Evolutionary conservation across 1,284 basidiomycete genomes (phyloP), one percentile per base, ranked within the genome.

Genomic region (Apiotrichum gracile): DNA sequence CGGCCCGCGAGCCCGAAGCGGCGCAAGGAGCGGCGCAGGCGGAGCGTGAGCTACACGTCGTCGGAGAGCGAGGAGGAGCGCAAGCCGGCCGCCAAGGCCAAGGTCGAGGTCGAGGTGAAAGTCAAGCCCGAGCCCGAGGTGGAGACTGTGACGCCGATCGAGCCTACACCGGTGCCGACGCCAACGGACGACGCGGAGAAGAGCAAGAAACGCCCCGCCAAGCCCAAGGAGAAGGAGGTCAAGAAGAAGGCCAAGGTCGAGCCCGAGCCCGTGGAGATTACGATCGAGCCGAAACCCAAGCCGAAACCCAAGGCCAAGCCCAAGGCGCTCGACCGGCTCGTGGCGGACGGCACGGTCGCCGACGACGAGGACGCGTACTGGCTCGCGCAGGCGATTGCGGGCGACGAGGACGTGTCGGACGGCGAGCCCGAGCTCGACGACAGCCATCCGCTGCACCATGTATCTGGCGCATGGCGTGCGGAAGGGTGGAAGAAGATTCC

Each of bases 401-500:
- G 53, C 78, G 52, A 57, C 8, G 47, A 47, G 13, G 51, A 43
- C 4, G 63, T 67, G 21, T 67, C 61, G 4, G 64, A 58, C 21
- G 61, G 60, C 19, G 58, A 54, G 43, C 39, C 47, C 1, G 49
- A 64, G 38, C 48, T 60, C 1, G 51, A 61, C 29, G 64, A 65
- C 17, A 51, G 55, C 12, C 71, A 68, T 47, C 69, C 66, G 19
- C 61, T 70, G n/a, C 63, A 61, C 52, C 66, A 69, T 52, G 60
- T 52, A 1, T 58, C 60, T 4, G 65, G 65, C 5, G 58, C 65
- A 40, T 73, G 71, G 34, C 84, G 93, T 25, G 91, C 92, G 0
- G 89, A 97, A 76, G 94, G 96, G 1, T 91, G 86, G 73, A 94
- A 94, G 81, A 89, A 90, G 78, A 91, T 98, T 67, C 85, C 89